Conservation (phyloP, 495 filamentous ascomycete species). For the Friedmanniomyces simplex region DNA sequence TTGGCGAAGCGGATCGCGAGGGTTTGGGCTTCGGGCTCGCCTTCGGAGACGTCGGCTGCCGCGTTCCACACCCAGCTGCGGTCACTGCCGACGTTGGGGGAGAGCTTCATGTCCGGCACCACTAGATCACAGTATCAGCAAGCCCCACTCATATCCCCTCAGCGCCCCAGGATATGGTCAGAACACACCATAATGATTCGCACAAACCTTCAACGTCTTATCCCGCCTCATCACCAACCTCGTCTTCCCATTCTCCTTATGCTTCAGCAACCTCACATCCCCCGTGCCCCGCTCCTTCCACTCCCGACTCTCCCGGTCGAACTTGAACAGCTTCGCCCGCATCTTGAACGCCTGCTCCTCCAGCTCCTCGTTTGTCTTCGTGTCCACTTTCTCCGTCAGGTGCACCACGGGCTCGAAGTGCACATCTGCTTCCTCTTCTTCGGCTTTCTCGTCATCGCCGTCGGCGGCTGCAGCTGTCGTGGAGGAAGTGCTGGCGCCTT, state of each 20-base stretch:
- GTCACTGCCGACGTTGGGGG: slow-evolving; percentile 93
- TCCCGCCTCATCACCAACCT: slow-evolving; percentile 97
- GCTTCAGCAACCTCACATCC: slow-evolving; percentile 91
- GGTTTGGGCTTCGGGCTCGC: slow-evolving; percentile 90
- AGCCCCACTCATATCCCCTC: not conserved
- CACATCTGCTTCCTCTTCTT: slow-evolving; percentile 67
- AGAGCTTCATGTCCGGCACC: slow-evolving; percentile 97
- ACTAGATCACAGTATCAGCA: slow-evolving; percentile 43
- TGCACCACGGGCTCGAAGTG: slow-evolving; percentile 94
- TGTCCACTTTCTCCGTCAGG: slow-evolving; percentile 90
- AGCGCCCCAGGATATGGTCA: not conserved
- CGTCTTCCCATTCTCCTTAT: slow-evolving; percentile 96
- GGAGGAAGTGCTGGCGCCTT: not conserved
- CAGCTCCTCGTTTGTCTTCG: slow-evolving; percentile 95
- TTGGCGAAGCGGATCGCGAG: slow-evolving; percentile 97
- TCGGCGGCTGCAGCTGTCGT: too few relatives aligned
- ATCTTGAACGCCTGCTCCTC: slow-evolving; percentile 98
- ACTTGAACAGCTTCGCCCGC: slow-evolving; percentile 99
- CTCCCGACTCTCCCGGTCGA: slow-evolving; percentile 77
- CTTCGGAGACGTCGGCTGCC: slow-evolving; percentile 94
- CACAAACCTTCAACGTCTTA: slow-evolving; percentile 99
- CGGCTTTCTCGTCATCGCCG: slow-evolving; percentile 28
- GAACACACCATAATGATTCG: slow-evolving; percentile 98
- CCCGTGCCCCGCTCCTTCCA: slow-evolving; percentile 99
- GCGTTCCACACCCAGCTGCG: slow-evolving; percentile 99